Base-by-base conservation (phyloP, 768 basidiomycete species). In the Cystofilobasidium capitatum region DNA sequence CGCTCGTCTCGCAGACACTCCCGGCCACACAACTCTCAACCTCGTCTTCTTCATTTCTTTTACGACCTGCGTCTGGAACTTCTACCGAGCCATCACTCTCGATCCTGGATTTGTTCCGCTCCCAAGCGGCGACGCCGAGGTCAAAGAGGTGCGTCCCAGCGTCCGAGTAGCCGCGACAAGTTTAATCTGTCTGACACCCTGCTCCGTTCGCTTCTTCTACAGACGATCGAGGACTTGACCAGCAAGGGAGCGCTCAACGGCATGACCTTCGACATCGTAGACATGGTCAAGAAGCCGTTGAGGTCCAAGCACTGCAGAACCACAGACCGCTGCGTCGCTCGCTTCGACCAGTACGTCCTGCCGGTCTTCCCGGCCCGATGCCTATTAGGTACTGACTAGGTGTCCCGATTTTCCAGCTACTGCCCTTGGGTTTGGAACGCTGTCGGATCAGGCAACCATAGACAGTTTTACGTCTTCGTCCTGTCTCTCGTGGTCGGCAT, bases 351-450 rank as follows among this genome's bases (percentile, higher is more conserved):
- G 91, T 96, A 75, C 75, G 89, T 80, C 10, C 20, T 35, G 1
- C 36, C 51, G 7, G 26, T 13, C 24, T 42, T 12, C 37, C 58
- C 9, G 39, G 51, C 8, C 29, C 55, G 9, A 44, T 17, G 12
- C 63, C 60, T 1, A 33, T 5, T 64, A 7, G 55, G 66, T 68
- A 72, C 42, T 16, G 42, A 33, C 47, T 47, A 16, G 33, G 47
- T 20, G 14, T 44, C 31, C 37, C 68, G 51, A 13, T 39, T 58
- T 35, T 63, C 10, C 57, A 94, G 92, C 73, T 93, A 99, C 73
- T 98, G 96, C 72, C 96, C 94, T 1, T 99, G 96, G 96, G 86
- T 97, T 20, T 99, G 93, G 93, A 98, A 98, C 78, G 97, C 94
- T 76, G 91, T 98, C 61, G 96, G 96, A 26, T 81, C 84, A 45